Conservation (phyloP, 495 filamentous ascomycete genomes). For the Neurospora hispaniola region DNA sequence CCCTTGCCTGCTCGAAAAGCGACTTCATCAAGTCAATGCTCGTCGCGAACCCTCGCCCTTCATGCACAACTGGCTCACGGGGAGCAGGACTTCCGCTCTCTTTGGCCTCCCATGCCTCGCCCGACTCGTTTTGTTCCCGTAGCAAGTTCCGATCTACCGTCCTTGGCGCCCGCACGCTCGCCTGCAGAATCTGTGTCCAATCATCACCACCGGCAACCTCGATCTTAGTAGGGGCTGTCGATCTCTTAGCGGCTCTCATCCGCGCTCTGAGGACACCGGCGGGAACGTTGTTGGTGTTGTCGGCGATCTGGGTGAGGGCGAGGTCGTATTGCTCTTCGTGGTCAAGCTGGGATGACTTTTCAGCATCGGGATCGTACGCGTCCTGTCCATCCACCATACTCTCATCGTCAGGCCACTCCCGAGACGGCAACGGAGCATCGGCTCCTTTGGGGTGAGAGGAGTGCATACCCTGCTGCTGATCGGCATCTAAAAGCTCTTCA, state of each 20-base stretch:
- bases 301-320: slow-evolving; percentile 22
- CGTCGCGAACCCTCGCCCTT: slow-evolving; percentile 54
- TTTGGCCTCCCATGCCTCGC: slow-evolving; percentile 24
- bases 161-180: slow-evolving; percentile 83
- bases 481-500: slow-evolving; percentile 20
- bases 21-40: slow-evolving; percentile 91
- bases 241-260: slow-evolving; percentile 44
- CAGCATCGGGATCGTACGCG: slow-evolving; percentile 31
- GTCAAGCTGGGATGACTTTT: slow-evolving; percentile 19
- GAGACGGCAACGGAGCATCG: slow-evolving; percentile 50
- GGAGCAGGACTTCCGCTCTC: slow-evolving; percentile 25
- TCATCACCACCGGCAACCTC: slow-evolving; percentile 50
- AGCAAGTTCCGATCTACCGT: slow-evolving; percentile 54
- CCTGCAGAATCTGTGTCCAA: slow-evolving; percentile 86
- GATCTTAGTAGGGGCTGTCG: slow-evolving; percentile 49
- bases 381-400: slow-evolving; percentile 57
- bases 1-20: slow-evolving; percentile 57
- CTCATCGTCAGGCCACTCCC: slow-evolving; percentile 47
- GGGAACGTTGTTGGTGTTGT: slow-evolving; percentile 33
- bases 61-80: slow-evolving; percentile 27
- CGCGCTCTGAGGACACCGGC: slow-evolving; percentile 44
- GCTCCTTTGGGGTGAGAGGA: slow-evolving; percentile 79
- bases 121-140: slow-evolving; percentile 38
- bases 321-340: slow-evolving; percentile 38
- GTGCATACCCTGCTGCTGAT: slow-evolving; percentile 71